These are phyloP conservation scores for Pseudogymnoascus sp. DNA, from an alignment of 2,329 filamentous ascomycete genomes.

Conservation along the genomic window DNA sequence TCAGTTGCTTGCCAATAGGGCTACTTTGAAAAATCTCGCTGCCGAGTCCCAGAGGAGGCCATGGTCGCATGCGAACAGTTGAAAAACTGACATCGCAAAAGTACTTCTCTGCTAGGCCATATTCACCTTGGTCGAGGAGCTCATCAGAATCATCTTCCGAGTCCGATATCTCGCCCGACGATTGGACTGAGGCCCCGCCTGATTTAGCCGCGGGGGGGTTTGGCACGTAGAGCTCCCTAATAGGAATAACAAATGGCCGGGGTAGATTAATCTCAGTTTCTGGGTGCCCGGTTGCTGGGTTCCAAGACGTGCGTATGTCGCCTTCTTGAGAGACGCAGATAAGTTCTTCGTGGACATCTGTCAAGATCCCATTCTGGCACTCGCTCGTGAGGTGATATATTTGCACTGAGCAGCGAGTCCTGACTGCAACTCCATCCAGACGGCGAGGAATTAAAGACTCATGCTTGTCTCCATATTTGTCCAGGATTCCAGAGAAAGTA, in stretches of 20 bases:
- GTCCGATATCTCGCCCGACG: background rate
- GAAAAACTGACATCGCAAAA: background rate
- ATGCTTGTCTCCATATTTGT: background rate
- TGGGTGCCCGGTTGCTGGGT: background rate
- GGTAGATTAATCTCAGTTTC: background rate
- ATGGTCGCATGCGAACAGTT: background rate
- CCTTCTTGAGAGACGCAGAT: background rate
- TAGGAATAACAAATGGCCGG: background rate
- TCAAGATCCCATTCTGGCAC: background rate
- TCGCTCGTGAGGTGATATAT: background rate
- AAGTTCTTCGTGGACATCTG: background rate
- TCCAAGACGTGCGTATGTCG: background rate
- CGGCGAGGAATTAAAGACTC: background rate
- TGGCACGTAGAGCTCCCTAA: background rate
- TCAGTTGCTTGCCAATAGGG: background rate
- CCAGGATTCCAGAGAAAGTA: background rate
- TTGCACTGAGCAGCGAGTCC: background rate
- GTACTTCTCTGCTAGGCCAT: background rate
- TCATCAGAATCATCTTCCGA: constrained; percentile 1
- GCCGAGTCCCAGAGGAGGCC: background rate
- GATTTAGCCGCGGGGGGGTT: background rate
- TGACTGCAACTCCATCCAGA: background rate
- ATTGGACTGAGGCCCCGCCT: background rate
- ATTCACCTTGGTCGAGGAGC: background rate
- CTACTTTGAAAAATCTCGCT: background rate